Evolutionary conservation across 2,329 filamentous ascomycete genomes (phyloP).

Genomic region (Xylariales sp.): DNA sequence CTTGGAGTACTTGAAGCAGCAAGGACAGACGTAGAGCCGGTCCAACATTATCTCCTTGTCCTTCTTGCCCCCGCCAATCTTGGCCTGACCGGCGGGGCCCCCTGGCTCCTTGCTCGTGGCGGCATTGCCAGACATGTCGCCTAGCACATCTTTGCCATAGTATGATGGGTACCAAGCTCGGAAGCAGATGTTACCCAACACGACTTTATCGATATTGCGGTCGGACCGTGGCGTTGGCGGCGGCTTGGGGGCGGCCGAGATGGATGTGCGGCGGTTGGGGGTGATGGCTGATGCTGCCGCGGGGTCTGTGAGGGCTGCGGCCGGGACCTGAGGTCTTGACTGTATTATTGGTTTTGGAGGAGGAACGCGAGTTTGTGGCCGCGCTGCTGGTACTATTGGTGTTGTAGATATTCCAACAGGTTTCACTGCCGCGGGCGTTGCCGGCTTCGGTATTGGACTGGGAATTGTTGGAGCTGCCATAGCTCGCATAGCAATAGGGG

Average conservation of each 20-base stretch:
- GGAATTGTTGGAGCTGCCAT: too few species aligned
- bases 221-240: constrained; percentile 41
- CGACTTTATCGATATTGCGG: constrained; percentile 81
- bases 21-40: constrained; percentile 79
- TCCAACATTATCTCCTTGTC: constrained; percentile 47
- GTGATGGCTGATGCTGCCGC: constrained; percentile 3
- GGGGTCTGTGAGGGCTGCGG: not conserved
- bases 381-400: constrained; percentile 4
- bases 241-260: constrained; percentile 10
- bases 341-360: constrained; percentile 1
- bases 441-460: too few species aligned
- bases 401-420: too few species aligned
- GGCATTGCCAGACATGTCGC: constrained; percentile 34
- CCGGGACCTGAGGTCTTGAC: constrained; percentile 1
- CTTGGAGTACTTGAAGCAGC: constrained; percentile 88
- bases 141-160: constrained; percentile 69
- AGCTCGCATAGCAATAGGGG: not conserved
- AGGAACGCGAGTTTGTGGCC: constrained; percentile 3
- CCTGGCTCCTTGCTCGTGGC: constrained; percentile 14
- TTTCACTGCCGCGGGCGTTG: too few species aligned
- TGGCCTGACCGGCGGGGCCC: constrained; percentile 15
- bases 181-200: constrained; percentile 79
- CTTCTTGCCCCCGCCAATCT: constrained; percentile 27
- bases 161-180: constrained; percentile 91
- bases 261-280: constrained; percentile 7